Conservation (phyloP, 139 green algal genomes). For the Asterochloris erici region DNA sequence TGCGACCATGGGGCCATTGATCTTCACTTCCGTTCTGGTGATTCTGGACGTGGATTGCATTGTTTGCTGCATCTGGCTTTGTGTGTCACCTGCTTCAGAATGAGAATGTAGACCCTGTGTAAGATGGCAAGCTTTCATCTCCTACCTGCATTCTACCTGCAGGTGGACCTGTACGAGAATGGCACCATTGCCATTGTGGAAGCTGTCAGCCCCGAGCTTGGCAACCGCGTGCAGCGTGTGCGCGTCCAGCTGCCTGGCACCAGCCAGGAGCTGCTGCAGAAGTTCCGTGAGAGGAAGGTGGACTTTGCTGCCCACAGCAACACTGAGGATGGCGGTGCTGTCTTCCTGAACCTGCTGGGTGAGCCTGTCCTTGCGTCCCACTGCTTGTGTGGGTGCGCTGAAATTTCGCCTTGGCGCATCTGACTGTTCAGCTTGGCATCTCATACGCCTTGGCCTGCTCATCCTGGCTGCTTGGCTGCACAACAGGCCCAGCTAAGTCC, state of each 20-base stretch:
- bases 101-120: neutral
- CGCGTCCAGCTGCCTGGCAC: conserved; percentile 65
- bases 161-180: conserved; percentile 99
- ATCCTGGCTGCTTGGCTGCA: too few species aligned
- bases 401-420: too few species aligned
- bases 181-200: conserved; percentile 99
- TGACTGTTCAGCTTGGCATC: too few species aligned
- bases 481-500: too few species aligned
- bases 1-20: too few species aligned
- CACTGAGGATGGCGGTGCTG: conserved; percentile 89
- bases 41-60: too few species aligned
- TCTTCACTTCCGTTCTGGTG: too few species aligned
- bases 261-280: conserved; percentile 84
- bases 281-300: conserved; percentile 98
- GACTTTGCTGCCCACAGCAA: conserved; percentile 97
- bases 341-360: conserved; percentile 92
- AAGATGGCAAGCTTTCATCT: neutral
- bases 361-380: neutral
- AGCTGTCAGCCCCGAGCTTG: conserved; percentile 97
- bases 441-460: too few species aligned
- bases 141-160: neutral
- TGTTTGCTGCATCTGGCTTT: too few species aligned
- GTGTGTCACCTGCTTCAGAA: neutral
- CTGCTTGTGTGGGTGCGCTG: too few species aligned
- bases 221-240: conserved; percentile 98